Conservation (phyloP, 225 moss, liverwort and hornwort genomes). For the Anthoceros angustus region DNA sequence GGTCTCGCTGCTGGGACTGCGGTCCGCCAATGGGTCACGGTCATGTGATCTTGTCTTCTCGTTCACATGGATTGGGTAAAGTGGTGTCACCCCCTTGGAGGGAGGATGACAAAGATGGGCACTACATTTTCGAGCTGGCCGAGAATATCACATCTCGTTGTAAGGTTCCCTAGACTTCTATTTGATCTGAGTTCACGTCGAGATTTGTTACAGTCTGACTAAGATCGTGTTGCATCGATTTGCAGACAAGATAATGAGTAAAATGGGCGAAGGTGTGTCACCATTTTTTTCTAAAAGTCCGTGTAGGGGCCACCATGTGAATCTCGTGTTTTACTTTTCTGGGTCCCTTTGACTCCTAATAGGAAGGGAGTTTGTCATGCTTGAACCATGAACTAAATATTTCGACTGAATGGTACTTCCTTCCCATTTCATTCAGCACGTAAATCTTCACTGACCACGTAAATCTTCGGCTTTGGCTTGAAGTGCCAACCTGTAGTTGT, state of each 20-base stretch:
- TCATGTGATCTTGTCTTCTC: not conserved
- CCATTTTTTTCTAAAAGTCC: constrained; percentile 5
- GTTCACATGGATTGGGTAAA: not conserved
- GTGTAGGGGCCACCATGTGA: not conserved
- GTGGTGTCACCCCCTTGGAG: not conserved
- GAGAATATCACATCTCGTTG: constrained; percentile 60
- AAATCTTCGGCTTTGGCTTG: too few relatives aligned
- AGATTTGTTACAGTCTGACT: too few relatives aligned
- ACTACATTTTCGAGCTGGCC: constrained; percentile 62
- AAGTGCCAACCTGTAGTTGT: too few relatives aligned
- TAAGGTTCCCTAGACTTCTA: constrained; percentile 30
- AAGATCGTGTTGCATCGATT: constrained; percentile 17
- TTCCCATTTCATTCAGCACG: too few relatives aligned
- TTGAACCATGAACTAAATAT: too few relatives aligned
- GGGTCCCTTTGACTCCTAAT: too few relatives aligned
- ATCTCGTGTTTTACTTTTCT: not conserved
- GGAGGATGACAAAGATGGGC: constrained; percentile 48
- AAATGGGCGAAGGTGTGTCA: constrained; percentile 90
- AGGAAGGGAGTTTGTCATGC: too few relatives aligned
- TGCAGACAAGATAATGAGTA: constrained; percentile 99
- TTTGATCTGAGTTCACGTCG: too few relatives aligned
- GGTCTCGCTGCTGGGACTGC: not conserved
- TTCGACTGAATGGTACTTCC: too few relatives aligned
- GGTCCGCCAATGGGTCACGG: not conserved
- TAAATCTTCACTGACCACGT: too few relatives aligned